Evolutionary conservation across 2,329 filamentous ascomycete genomes (phyloP).

Genomic region (Acrodontium crateriforme): DNA sequence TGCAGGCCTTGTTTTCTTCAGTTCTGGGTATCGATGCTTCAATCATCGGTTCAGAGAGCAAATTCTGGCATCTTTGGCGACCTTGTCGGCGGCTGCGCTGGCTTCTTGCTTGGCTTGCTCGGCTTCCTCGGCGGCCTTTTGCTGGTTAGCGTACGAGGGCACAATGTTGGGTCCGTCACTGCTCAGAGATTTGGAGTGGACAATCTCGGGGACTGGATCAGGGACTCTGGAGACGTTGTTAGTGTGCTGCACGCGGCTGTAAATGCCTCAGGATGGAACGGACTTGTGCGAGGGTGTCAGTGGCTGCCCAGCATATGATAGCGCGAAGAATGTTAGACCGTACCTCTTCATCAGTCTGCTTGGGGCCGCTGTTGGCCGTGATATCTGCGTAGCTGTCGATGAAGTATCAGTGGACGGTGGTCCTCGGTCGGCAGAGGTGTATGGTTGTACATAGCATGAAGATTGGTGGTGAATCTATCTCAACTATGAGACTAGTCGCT

Average conservation of each 20-base stretch:
- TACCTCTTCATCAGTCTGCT: conserved; percentile 54
- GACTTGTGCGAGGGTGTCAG: conserved; percentile 31
- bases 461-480: background rate
- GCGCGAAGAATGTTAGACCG: no score
- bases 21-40: background rate
- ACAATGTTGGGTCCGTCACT: conserved; percentile 2
- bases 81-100: conserved; percentile 6
- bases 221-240: conserved; percentile 10
- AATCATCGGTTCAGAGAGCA: background rate
- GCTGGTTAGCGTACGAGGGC: conserved; percentile 16
- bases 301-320: conserved; percentile 45
- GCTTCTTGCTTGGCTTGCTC: conserved; percentile 4
- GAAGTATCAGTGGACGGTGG: background rate
- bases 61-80: conserved; percentile 7
- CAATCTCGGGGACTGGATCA: conserved; percentile 15
- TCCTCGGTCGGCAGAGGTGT: background rate
- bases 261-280: conserved; percentile 2
- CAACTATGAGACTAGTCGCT: background rate
- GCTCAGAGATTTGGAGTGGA: conserved; percentile 13
- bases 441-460: background rate
- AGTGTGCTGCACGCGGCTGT: conserved; percentile 1
- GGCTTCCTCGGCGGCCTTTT: conserved; percentile 10
- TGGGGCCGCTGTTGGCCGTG: conserved; percentile 57
- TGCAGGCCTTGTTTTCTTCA: background rate
- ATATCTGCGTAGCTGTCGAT: conserved; percentile 47